Base-by-base conservation (phyloP, 306 rosid genomes). In the Argentina anserina region DNA sequence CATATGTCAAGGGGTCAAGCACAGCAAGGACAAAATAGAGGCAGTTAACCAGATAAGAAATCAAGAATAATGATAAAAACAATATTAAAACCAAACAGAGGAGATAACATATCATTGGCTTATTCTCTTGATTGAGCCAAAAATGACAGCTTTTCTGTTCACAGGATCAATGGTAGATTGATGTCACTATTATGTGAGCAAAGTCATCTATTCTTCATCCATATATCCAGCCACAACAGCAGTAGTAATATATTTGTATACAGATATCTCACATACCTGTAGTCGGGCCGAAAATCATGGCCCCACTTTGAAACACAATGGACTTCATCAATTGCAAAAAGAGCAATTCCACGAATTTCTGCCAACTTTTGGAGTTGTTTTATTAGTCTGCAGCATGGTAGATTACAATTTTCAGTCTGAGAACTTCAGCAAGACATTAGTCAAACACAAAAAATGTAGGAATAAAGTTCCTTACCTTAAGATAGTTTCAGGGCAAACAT, bases 241-340 rank as follows among this genome's bases (percentile, higher is more conserved):
- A 1, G 63, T 36, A 25, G 12, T 11, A 52, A 23, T 15, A 65
- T 5, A 14, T 47, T 46, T 12, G 7, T n/a, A 59, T 37, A 63
- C 52, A 63, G 69, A 34, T 6, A 81, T 39, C 46, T 50, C 52
- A 77, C 82, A 39, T 61, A 93, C 98, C 96, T 83, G 90, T 93
- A 93, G 77, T 87, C 96, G 53, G 92, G 98, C 80, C 97, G 92
- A 69, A 93, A 93, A 86, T 87, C 93, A 82, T 93, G 98, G 60
- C 97, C 98, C 98, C 98, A 90, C 78, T 93, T 90, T 13, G 98
- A 93, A 81, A 93, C 94, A 82, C 98, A 93, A 42, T 90, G 98
- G 53, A 85, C 98, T 83, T 93, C 98, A 80, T 93, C 98, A 65
- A 93, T 89, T 17, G 97, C 98, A 7, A 93, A 93, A 74, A 93